These are phyloP conservation scores for Exutisphaerella laricina DNA, from an alignment of 2,329 filamentous ascomycete species.

Conservation along the genomic window DNA sequence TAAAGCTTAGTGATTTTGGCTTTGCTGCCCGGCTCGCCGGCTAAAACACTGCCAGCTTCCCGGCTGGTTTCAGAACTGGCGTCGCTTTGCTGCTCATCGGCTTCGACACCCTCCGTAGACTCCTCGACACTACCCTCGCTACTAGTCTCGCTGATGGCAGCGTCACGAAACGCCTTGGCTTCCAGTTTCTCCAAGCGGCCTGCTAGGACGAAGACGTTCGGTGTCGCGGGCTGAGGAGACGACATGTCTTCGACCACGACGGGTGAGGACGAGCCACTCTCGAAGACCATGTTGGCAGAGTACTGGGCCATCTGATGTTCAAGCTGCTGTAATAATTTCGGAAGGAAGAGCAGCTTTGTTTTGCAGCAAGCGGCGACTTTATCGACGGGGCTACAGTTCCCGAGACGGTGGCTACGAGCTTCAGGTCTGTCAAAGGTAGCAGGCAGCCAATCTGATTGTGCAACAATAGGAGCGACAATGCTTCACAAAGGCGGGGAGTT, in stretches of 20 bases:
- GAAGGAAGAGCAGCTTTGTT: neutral
- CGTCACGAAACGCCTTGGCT: neutral
- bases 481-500: no score
- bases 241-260: neutral
- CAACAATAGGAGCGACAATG: no score
- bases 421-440: no score
- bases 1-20: constrained; percentile 1
- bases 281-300: no score
- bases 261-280: neutral
- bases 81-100: neutral
- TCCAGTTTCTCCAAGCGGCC: neutral
- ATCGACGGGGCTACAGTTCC: no score
- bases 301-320: no score
- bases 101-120: neutral
- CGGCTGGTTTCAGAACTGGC: no score
- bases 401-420: no score
- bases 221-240: no score
- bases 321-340: no score
- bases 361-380: no score
- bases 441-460: no score
- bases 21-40: neutral
- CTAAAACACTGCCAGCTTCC: neutral
- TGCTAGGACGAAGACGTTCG: neutral
- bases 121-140: neutral
- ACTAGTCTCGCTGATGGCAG: neutral